Percentiles rank a stretch among this genome's conserved stretches.
phyloP scores from a whole-genome alignment of 2,329 filamentous ascomycete genomes.

The Botrytis galanthina region DNA sequence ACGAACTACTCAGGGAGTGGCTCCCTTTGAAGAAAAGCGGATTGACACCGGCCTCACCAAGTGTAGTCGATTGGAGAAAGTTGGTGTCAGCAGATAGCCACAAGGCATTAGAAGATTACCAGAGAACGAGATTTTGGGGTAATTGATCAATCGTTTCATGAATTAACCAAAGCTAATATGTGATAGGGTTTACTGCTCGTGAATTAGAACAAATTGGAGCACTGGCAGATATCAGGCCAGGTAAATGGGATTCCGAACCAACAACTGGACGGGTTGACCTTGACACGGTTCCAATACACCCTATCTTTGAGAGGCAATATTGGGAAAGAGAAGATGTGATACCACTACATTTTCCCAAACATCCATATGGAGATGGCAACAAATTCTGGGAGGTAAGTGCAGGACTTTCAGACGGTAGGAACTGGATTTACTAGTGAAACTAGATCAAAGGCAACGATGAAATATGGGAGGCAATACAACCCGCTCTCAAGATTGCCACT shows the following conservation, averaged over 20 bases:
- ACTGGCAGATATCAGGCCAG: not conserved
- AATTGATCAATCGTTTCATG: not conserved
- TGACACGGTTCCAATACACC: not conserved
- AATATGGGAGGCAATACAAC: conserved; percentile 1
- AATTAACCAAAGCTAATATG: not conserved
- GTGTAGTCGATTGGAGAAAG: not conserved
- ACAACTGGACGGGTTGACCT: not conserved
- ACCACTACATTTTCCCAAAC: not conserved
- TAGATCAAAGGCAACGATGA: conserved; percentile 3
- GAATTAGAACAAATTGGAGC: not conserved
- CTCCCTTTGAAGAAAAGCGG: not conserved
- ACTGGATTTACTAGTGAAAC: not conserved
- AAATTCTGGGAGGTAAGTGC: not conserved
- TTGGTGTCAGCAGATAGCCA: not conserved
- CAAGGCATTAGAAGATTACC: not conserved
- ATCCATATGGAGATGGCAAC: conserved; percentile 1
- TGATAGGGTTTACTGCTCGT: not conserved
- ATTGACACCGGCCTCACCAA: conserved; percentile 1
- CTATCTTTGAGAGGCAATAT: not conserved
- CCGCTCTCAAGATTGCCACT: not conserved
- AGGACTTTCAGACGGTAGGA: not conserved
- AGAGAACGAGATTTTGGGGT: not conserved
- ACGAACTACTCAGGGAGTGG: not conserved
- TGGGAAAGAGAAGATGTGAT: not conserved
- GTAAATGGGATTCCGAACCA: not conserved